Base-by-base conservation (phyloP, 2,329 filamentous ascomycete species). In the Xylaria digitata region DNA sequence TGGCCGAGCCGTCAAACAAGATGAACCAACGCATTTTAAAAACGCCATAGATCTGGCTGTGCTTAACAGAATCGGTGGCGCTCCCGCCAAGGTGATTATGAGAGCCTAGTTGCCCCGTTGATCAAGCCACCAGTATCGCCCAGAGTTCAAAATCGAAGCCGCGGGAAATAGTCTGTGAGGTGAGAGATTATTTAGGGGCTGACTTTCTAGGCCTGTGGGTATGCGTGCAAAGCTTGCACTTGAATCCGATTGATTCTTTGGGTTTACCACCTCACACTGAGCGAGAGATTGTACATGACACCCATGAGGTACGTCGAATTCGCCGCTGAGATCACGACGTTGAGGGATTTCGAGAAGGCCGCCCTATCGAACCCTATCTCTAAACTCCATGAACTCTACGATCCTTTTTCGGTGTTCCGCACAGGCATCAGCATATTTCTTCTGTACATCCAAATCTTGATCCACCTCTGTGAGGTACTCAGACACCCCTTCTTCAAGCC, bases 371-470 rank as follows among this genome's bases (percentile, higher is more conserved):
- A 85, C 80, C 68, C 79, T 74, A 65, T 83, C 82, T 73, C 79
- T 79, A 52, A 82, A 73, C 52, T 78, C 82, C 77, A 85, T 81
- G 73, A 89, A 91, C 70, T 87, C 85, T 70, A 83, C 81, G 63
- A 93, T 80, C 9, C 85, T 84, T 63, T 82, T 77, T 64, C 86
- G 84, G 74, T 94, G 91, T 66, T 83, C 83, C 49, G 87, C 84
- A 67, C 85, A 87, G 7, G 87, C 87, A 8, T 84, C 77, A 34
- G 79, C 79, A 89, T 91, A 93, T 63, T 85, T 83, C 73, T 82
- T 82, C 63, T 89, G 82, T 5, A 92, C 86, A 54, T 82, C 81
- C 69, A 88, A 85, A 74, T 94, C 91, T 77, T 92, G 87, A 70
- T 86, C 84, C 62, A 90, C 78, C 75, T 86, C 87, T 43, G 80